phyloP scores from a whole-genome alignment of 768 basidiomycete species.

The Lentinula boryana region DNA sequence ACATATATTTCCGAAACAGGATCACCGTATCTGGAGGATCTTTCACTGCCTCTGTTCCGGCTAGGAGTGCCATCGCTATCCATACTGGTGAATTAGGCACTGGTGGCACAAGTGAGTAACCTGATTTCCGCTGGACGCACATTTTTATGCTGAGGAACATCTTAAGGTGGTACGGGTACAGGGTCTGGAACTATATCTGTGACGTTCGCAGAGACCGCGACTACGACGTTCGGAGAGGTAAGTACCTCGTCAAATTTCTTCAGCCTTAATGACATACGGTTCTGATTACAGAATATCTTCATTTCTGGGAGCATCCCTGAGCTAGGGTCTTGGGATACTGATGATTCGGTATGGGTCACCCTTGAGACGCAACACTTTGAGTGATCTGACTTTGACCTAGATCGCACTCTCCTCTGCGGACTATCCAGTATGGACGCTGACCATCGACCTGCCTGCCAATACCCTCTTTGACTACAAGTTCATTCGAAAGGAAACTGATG shows the following conservation, averaged over 20 bases:
- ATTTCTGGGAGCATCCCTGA: conserved; percentile 50
- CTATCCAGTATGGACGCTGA: conserved; percentile 52
- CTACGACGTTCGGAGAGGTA: conserved; percentile 54
- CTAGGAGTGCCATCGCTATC: conserved; percentile 50
- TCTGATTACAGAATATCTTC: conserved; percentile 47
- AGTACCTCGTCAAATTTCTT: neutral
- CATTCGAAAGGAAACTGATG: conserved; percentile 47
- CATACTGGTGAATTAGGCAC: conserved; percentile 39
- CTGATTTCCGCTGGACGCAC: neutral
- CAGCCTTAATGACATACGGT: neutral
- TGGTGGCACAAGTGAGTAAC: conserved; percentile 13
- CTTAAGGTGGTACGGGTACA: conserved; percentile 7
- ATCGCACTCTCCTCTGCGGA: conserved; percentile 44
- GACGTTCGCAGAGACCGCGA: conserved; percentile 48
- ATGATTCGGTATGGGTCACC: conserved; percentile 29
- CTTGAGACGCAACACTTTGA: neutral
- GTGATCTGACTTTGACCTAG: conserved; percentile 19
- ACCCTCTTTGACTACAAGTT: conserved; percentile 56
- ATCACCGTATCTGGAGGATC: conserved; percentile 43
- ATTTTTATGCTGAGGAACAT: neutral
- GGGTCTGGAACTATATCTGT: conserved; percentile 25
- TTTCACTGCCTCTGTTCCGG: conserved; percentile 44
- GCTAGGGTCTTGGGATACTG: conserved; percentile 46
- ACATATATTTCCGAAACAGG: conserved; percentile 19
- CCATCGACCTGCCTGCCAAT: conserved; percentile 41